Base-by-base conservation (phyloP, 345 rosid species). In the Acer saccharum region DNA sequence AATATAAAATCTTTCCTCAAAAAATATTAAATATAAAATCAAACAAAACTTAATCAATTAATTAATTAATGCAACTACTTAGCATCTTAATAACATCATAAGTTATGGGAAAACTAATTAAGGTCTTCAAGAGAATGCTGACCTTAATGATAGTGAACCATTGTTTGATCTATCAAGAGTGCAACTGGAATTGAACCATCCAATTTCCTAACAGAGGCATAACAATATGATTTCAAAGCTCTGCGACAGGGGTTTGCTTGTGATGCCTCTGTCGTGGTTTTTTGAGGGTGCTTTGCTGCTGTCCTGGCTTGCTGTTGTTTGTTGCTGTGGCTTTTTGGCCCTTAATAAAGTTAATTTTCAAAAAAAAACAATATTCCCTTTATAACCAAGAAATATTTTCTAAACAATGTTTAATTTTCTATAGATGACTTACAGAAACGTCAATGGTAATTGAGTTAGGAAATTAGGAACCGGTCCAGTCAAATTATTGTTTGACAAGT, bases 401-500 rank as follows among this genome's bases (percentile, higher is more conserved):
- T 76, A 68, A 50, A 65, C 10, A 12, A 18, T 0, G 27, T 14
- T 3, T 6, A 60, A 46, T 10, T n/a, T 20, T 2, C 58, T 60
- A 9, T 60, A 21, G 20, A 60, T 60, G 64, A 80, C 86, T 72
- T 76, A 84, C 83, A 83, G 14, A 41, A 74, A 57, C 39, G 23
- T 80, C 71, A 18, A 78, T 44, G 60, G n/a, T 68, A 84, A 7
- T 41, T 78, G 52, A 65, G 82, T 57, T 10, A 84, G 78, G 71
- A 78, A 78, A 2, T 62, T 29, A 0, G 82, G 82, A 58, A 83
- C 72, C 2, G 21, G 7, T 62, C 82, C 78, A 16, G 74, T 81
- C 69, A 80, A 73, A 65, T 72, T 68, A 44, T 83, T 83, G 64
- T 83, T 72, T 14, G 85, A 76, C 23, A 76, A 79, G 60, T 79